A percentile compares a stretch with the other conserved stretches of the same genome.
phyloP scores from a whole-genome alignment of 2,329 filamentous ascomycete species.

The Calonectria pteridis region DNA sequence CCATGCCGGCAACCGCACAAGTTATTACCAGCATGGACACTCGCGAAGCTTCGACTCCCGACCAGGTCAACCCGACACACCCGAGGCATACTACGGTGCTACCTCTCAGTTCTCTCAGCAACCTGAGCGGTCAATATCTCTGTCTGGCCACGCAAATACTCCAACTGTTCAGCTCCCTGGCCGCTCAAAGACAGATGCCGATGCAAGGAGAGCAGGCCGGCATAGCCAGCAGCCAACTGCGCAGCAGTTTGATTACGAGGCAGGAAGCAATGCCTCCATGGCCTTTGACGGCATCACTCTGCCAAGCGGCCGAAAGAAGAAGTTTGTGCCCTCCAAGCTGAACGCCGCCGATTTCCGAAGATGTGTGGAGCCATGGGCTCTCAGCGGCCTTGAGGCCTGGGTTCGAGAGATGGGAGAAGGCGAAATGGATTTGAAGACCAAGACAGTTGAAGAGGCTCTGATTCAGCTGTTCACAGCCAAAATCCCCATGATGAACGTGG shows the following conservation, averaged over 20 bases:
- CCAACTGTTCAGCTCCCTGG: constrained; percentile 85
- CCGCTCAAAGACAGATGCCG: constrained; percentile 93
- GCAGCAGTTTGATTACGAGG: constrained; percentile 69
- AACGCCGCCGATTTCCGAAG: constrained; percentile 84
- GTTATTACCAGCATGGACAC: constrained; percentile 61
- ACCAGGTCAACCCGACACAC: constrained; percentile 52
- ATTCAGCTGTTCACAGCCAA: constrained; percentile 93
- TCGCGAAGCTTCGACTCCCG: constrained; percentile 62
- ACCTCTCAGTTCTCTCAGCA: constrained; percentile 53
- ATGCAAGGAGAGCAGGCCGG: constrained; percentile 69
- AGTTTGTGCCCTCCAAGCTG: constrained; percentile 88
- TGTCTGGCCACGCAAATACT: constrained; percentile 84
- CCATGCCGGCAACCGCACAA: constrained; percentile 56
- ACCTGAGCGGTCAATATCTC: constrained; percentile 81
- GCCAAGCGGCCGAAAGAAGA: constrained; percentile 82
- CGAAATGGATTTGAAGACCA: constrained; percentile 87
- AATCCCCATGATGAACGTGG: constrained; percentile 98
- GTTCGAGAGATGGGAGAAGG: constrained; percentile 90
- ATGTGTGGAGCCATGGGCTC: constrained; percentile 91
- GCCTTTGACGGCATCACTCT: constrained; percentile 87
- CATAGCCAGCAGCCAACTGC: constrained; percentile 64
- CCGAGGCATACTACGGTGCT: constrained; percentile 64
- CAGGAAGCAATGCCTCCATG: constrained; percentile 65
- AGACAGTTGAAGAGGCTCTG: constrained; percentile 87
- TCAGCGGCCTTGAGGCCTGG: constrained; percentile 90